Percentiles rank a stretch among this genome's conserved stretches.
These are phyloP conservation scores for Cutaneotrichosporon curvatum DNA, from an alignment of 1,284 basidiomycete species.

Conservation along the genomic window DNA sequence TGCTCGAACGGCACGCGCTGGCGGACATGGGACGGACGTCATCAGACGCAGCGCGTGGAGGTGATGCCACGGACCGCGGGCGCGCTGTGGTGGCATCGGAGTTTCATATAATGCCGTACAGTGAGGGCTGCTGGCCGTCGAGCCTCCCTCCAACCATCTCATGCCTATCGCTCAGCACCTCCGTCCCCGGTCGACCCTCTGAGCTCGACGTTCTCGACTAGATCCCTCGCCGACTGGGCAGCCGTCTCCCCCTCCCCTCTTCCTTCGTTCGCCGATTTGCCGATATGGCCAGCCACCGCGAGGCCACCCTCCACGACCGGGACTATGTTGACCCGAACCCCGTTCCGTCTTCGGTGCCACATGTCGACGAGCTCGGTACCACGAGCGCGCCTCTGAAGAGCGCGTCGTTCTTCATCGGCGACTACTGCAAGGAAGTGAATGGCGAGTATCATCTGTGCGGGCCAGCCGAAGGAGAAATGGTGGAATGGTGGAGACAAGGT, in stretches of 20 bases:
- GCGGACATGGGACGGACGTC: neutral
- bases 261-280: neutral
- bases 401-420: conserved; percentile 94
- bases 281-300: conserved; percentile 32
- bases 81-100: neutral
- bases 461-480: too few species aligned
- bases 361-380: conserved; percentile 81
- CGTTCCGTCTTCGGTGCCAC: conserved; percentile 65
- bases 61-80: too few species aligned
- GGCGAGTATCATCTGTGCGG: conserved; percentile 63
- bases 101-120: neutral
- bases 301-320: conserved; percentile 36
- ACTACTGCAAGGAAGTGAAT: conserved; percentile 92
- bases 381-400: conserved; percentile 94
- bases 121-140: neutral
- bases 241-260: neutral
- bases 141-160: conserved; percentile 1
- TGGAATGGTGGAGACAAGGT: neutral
- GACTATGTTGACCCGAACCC: conserved; percentile 66
- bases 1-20: too few species aligned
- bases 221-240: neutral
- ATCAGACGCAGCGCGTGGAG: neutral
- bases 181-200: neutral
- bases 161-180: conserved; percentile 3
- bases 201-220: neutral